Conservation (phyloP, 495 filamentous ascomycete species). For the Pseudoneurospora amorphoporcata region DNA sequence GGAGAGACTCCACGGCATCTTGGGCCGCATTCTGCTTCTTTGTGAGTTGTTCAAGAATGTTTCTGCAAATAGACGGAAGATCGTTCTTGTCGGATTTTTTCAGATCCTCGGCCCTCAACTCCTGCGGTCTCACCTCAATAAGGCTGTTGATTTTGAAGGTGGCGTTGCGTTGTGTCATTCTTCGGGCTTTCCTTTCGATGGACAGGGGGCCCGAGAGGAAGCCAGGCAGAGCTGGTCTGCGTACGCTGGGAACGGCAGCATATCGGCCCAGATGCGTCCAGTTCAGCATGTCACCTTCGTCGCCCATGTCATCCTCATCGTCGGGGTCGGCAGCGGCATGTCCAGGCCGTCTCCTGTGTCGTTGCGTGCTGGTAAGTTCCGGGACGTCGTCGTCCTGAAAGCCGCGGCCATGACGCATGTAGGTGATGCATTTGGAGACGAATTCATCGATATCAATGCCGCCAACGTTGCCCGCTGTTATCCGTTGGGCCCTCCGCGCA, state of each 20-base stretch:
- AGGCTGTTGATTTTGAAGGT: slow-evolving; percentile 53
- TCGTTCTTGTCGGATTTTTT: slow-evolving; percentile 63
- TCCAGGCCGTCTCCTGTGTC: slow-evolving; percentile 25
- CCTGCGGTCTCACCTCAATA: slow-evolving; percentile 59
- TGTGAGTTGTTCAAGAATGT: slow-evolving; percentile 43
- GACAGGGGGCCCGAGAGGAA: slow-evolving; percentile 88
- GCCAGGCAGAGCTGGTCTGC: slow-evolving; percentile 65
- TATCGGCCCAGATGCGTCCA: slow-evolving; percentile 77
- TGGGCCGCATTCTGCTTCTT: slow-evolving; percentile 31
- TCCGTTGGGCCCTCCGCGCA: slow-evolving; percentile 58
- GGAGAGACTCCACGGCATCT: slow-evolving; percentile 28
- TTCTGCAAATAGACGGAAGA: slow-evolving; percentile 57
- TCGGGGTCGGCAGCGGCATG: slow-evolving; percentile 16
- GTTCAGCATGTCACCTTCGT: slow-evolving; percentile 69
- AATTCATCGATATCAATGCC: slow-evolving; percentile 91
- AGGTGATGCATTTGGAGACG: slow-evolving; percentile 79
- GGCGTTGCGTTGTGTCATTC: slow-evolving; percentile 53
- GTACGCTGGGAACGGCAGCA: slow-evolving; percentile 61
- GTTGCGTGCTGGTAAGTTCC: slow-evolving; percentile 37
- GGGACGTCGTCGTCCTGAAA: slow-evolving; percentile 30
- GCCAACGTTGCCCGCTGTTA: slow-evolving; percentile 56
- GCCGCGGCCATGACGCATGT: slow-evolving; percentile 59
- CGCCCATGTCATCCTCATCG: slow-evolving; percentile 42
- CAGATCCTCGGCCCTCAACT: slow-evolving; percentile 60
- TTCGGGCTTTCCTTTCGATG: slow-evolving; percentile 70